Conservation (phyloP, 345 rosid species). For the Limnanthes douglasii region DNA sequence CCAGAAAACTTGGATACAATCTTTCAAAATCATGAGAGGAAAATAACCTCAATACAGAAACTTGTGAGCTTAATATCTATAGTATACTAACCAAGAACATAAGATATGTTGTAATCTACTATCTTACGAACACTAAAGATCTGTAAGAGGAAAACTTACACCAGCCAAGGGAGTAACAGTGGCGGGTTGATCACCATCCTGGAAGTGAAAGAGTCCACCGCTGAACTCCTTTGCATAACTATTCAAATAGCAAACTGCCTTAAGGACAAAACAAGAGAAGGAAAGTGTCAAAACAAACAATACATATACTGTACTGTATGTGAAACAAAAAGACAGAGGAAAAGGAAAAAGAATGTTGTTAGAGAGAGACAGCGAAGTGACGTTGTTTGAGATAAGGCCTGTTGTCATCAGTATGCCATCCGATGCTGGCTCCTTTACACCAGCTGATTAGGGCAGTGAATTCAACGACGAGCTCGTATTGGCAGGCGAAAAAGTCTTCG, state of each 20-base stretch:
- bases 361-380: conserved; percentile 41
- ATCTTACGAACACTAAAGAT: background rate
- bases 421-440: conserved; percentile 83
- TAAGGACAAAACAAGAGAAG: conserved; percentile 13
- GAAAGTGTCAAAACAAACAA: conserved; percentile 9
- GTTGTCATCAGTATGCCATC: conserved; percentile 97
- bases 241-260: conserved; percentile 97
- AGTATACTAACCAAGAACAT: background rate
- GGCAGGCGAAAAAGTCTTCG: conserved; percentile 71
- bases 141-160: conserved; percentile 26
- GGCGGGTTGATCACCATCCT: conserved; percentile 53
- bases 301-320: conserved; percentile 4
- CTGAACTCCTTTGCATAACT: conserved; percentile 43
- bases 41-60: too few species aligned
- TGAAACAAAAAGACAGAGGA: conserved; percentile 1
- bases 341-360: background rate
- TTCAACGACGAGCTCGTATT: conserved; percentile 64
- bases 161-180: conserved; percentile 54
- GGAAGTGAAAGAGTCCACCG: conserved; percentile 84
- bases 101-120: background rate
- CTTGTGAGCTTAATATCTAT: too few species aligned
- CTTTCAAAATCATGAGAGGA: too few species aligned
- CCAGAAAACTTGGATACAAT: too few species aligned
- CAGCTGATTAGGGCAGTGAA: conserved; percentile 87
- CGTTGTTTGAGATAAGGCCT: conserved; percentile 71